Evolutionary conservation across 306 rosid genomes (phyloP), one percentile per base, ranked within the genome.

Genomic region (Mimosa pudica): DNA sequence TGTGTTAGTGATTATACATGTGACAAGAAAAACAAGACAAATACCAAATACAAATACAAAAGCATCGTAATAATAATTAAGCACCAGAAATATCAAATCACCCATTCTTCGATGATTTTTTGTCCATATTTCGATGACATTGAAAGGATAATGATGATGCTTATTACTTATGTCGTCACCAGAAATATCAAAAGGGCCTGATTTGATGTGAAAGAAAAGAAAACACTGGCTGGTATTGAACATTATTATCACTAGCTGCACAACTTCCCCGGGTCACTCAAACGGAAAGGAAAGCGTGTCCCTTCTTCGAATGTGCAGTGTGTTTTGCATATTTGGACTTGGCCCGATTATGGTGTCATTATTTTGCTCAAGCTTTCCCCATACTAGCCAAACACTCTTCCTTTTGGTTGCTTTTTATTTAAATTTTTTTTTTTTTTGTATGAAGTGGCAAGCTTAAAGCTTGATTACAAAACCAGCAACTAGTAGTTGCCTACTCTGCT

Each of bases 1-100:
- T 88, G 96, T 88, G 90, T 85, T 81, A 82, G 62, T 81, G 84
- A 81, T 60, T 81, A 78, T 52, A 62, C 79, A 73, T 77, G 33
- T 75, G 78, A 65, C 60, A 77, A 45, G 14, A 51, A 45, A 70
- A 83, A 44, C 61, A 60, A 63, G 48, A 71, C 73, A 35, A 42
- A 57, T 13, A 48, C 16, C 16, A 48, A 48, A 48, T 48, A 11
- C 16, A 48, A 48, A 48, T 48, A 11, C 16, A 48, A 48, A 48
- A 8, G 52, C 52, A 48, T 48, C 11, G 3, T 47, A 7, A 10
- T 45, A 9, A 45, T 46, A 55, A 55, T 55, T n/a, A 55, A 55
- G n/a, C 62, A 7, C 62, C 33, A 57, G 8, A 57, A 2, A 57
- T 38, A 2, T 38, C 33, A 57, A 52, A 52, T 17, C 13, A 17